Conservation (phyloP, 2,329 filamentous ascomycete species). For the Xylariaceae sp. region DNA sequence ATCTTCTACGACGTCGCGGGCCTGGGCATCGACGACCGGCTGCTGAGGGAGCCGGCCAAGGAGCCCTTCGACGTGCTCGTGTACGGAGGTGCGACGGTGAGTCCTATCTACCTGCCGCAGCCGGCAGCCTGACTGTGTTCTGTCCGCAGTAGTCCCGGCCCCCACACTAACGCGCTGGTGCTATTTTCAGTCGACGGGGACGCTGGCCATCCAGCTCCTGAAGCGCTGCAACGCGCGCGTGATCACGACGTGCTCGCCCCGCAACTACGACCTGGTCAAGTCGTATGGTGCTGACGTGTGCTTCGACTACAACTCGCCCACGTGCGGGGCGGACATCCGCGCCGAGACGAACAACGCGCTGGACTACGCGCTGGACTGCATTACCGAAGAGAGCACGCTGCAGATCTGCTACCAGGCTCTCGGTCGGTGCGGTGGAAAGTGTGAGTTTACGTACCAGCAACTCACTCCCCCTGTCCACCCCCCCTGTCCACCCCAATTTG, state of each 20-base stretch:
- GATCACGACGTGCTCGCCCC: constrained; percentile 5
- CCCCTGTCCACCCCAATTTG: too few species aligned
- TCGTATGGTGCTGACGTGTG: constrained; percentile 3
- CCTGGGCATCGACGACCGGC: constrained; percentile 14
- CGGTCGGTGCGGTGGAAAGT: constrained; percentile 3
- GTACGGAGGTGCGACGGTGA: constrained; percentile 36
- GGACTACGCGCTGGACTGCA: constrained; percentile 4
- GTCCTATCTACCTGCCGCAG: too few species aligned
- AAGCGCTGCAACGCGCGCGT: constrained; percentile 6
- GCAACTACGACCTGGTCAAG: constrained; percentile 5
- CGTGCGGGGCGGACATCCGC: constrained; percentile 16
- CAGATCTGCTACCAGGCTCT: constrained; percentile 6
- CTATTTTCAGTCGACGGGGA: constrained; percentile 35
- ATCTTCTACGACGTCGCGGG: constrained; percentile 22
- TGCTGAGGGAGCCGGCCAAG: constrained; percentile 10
- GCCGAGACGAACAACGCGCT: constrained; percentile 14
- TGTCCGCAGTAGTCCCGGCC: too few species aligned
- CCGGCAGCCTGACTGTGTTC: too few species aligned
- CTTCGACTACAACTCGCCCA: constrained; percentile 6
- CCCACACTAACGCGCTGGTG: too few species aligned
- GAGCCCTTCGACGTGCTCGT: constrained; percentile 30
- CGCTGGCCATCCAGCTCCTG: constrained; percentile 35
- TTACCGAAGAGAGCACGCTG: constrained; percentile 2
- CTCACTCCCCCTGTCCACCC: too few species aligned
- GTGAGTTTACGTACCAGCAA: too few species aligned